A percentile compares a stretch with the other conserved stretches of the same genome.
phyloP scores from a whole-genome alignment of 2,329 filamentous ascomycete species.

The Epichloe bromicola region DNA sequence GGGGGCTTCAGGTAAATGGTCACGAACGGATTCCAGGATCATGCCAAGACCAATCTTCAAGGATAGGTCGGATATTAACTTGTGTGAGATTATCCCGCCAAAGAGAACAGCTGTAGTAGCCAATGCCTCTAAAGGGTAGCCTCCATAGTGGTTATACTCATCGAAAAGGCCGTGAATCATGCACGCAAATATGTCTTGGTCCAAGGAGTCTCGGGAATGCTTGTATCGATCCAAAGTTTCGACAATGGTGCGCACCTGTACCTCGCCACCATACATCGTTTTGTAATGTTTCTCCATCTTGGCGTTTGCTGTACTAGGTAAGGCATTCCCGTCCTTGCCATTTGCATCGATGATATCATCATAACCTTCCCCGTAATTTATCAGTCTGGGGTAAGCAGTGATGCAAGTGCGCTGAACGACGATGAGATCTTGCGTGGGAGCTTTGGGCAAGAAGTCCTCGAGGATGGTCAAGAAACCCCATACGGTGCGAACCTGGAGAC shows the following conservation, averaged over 20 bases:
- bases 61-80: constrained; percentile 77
- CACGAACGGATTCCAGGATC: constrained; percentile 91
- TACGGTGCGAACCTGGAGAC: constrained; percentile 75
- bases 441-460: constrained; percentile 51
- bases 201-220: constrained; percentile 64
- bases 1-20: constrained; percentile 66
- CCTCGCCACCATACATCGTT: constrained; percentile 89
- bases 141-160: constrained; percentile 88
- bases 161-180: constrained; percentile 98
- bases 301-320: constrained; percentile 66
- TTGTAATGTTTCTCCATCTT: constrained; percentile 98
- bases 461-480: constrained; percentile 68
- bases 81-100: constrained; percentile 89
- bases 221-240: constrained; percentile 79
- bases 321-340: constrained; percentile 64
- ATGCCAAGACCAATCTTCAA: constrained; percentile 91
- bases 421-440: constrained; percentile 55
- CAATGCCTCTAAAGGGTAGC: constrained; percentile 90
- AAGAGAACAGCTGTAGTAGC: constrained; percentile 95
- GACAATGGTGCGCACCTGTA: constrained; percentile 76
- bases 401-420: constrained; percentile 77
- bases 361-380: constrained; percentile 90
- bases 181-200: constrained; percentile 92
- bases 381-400: constrained; percentile 80
- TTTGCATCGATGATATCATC: constrained; percentile 86